Base-by-base conservation (phyloP, 116 monocot genomes). In the Phalaenopsis hybrid region DNA sequence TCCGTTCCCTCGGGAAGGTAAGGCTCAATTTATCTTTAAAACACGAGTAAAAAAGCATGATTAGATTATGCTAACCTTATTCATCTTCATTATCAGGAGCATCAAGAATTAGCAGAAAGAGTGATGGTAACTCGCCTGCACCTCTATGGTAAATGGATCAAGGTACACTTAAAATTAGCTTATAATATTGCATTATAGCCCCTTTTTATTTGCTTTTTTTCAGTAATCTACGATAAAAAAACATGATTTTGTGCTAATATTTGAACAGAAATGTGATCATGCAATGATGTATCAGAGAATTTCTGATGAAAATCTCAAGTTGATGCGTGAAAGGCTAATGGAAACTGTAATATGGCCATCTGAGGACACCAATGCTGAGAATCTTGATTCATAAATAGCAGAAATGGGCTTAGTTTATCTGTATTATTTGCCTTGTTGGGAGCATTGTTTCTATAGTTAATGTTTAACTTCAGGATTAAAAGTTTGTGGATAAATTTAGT, bases 51-150 rank as follows among this genome's bases (percentile, higher is more conserved):
- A 73, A 41, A 41, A 73, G 13, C 31, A 73, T 73, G 16, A 37
- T 67, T 16, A 73, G 5, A 41, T 33, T 37, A 6, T 41, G 33
- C 5, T 73, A 73, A 73, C 41, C 73, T 43, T 73, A 13, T 43
- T 16, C 28, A 10, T 67, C 11, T 67, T 73, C 16, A 16, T 77
- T 21, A 45, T 25, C 31, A 97, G 97, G 94, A 97, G 83, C 90
- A 85, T 20, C 97, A 94, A 86, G 97, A 93, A 21, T 82, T 97
- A 15, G 97, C 92, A 6, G 97, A 97, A 81, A 90, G 97, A 79
- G 97, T 94, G 76, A 97, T 97, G 97, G 86, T 97, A 37, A 97
- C 97, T 21, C 91, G 94, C n/a, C 91, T 97, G 76, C 94, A 94
- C 79, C 86, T 97, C 16, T 97, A 94, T 75, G 91, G 91, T 16